Evolutionary conservation across 371 early-diverging fungal species (phyloP).

Genomic region (Mucor ambiguus): DNA sequence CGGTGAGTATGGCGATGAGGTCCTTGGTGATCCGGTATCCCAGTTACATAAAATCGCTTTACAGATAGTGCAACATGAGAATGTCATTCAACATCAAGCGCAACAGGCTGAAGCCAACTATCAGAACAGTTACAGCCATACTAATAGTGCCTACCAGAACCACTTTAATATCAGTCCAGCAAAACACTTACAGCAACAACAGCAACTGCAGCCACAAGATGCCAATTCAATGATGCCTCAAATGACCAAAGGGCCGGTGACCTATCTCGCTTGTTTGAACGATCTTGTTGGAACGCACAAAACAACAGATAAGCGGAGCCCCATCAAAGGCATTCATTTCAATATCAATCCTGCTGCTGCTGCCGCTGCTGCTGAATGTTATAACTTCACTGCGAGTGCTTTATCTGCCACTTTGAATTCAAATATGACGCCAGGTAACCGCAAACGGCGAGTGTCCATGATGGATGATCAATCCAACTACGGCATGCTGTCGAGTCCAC

Average conservation of each 20-base stretch:
- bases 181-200: slow-evolving; percentile 29
- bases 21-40: slow-evolving; percentile 71
- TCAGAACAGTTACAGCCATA: slow-evolving; percentile 18
- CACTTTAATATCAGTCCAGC: slow-evolving; percentile 25
- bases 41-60: slow-evolving; percentile 92
- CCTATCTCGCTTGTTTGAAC: slow-evolving; percentile 76
- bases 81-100: slow-evolving; percentile 23
- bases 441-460: slow-evolving; percentile 14
- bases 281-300: slow-evolving; percentile 81
- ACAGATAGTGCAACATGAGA: slow-evolving; percentile 64
- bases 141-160: background rate
- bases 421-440: background rate
- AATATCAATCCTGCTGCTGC: slow-evolving; percentile 11
- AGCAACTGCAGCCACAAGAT: slow-evolving; percentile 6
- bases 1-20: slow-evolving; percentile 54
- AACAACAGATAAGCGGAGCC: slow-evolving; percentile 59
- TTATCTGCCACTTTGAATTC: slow-evolving; percentile 16
- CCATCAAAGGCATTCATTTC: slow-evolving; percentile 7
- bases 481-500: background rate
- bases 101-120: slow-evolving; percentile 30
- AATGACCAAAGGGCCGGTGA: slow-evolving; percentile 47
- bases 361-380: slow-evolving; percentile 48
- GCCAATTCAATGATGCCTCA: slow-evolving; percentile 49
- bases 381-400: slow-evolving; percentile 45
- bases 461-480: slow-evolving; percentile 13